Percentiles rank a stretch among this genome's conserved stretches.
These are phyloP conservation scores for Symbiodinium natans DNA, from an alignment of 73 alveolate species.

Conservation along the genomic window DNA sequence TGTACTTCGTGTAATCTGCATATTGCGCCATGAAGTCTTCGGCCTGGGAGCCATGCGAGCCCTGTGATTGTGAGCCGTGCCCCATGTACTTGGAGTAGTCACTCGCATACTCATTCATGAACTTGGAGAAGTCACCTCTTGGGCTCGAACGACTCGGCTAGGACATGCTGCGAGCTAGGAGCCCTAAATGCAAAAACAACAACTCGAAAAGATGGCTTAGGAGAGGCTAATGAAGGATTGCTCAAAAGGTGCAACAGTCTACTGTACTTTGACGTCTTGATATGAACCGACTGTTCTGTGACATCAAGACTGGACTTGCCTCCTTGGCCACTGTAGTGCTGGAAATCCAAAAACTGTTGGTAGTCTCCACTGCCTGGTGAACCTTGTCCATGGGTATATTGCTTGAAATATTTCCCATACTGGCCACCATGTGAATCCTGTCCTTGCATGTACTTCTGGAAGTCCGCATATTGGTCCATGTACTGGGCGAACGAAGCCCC, in stretches of 20 bases:
- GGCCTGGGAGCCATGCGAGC: neutral
- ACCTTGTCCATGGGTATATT: neutral
- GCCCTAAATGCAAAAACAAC: neutral
- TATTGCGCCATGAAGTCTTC: neutral
- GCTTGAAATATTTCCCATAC: neutral
- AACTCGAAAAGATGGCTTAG: neutral
- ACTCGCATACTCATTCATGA: neutral
- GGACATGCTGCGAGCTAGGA: neutral
- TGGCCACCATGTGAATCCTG: neutral
- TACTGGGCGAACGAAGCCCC: neutral
- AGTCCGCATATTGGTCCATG: neutral
- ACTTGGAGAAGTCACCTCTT: neutral
- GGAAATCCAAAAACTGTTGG: neutral
- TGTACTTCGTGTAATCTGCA: neutral
- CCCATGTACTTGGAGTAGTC: neutral
- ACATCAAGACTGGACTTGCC: too few species aligned
- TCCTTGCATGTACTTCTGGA: neutral
- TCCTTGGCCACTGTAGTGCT: neutral
- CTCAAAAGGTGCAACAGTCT: too few species aligned
- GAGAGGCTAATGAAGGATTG: neutral
- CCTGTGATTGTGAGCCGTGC: neutral
- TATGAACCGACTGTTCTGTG: too few species aligned
- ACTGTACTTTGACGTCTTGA: too few species aligned
- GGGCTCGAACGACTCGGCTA: neutral
- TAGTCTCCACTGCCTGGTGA: neutral